Percentiles rank a stretch among this genome's conserved stretches.
Conservation (phyloP, 768 basidiomycete species). For the Amylocystis lapponica region DNA sequence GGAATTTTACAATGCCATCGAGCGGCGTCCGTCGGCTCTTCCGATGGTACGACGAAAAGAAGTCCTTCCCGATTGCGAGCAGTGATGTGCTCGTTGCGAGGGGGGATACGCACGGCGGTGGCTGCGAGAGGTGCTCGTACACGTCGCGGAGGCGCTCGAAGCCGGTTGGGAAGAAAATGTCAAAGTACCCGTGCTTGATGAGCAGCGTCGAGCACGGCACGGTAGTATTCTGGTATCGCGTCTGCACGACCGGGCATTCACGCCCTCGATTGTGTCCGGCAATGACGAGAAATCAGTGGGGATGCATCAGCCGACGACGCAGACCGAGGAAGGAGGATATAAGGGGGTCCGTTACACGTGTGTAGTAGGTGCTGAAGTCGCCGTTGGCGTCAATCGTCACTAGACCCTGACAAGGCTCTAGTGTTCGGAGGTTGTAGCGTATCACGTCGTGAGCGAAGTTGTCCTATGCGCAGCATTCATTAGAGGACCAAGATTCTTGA, state of each 20-base stretch:
- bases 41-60: conserved; percentile 65
- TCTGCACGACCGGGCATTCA: conserved; percentile 93
- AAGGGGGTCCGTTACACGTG: conserved; percentile 79
- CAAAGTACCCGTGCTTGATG: conserved; percentile 94
- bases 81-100: conserved; percentile 44
- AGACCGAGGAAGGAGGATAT: conserved; percentile 72
- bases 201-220: conserved; percentile 88
- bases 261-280: conserved; percentile 77
- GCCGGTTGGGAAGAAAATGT: conserved; percentile 97
- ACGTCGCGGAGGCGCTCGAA: conserved; percentile 82
- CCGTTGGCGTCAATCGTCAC: conserved; percentile 75
- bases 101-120: conserved; percentile 41
- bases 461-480: conserved; percentile 49
- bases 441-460: conserved; percentile 96
- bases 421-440: conserved; percentile 77
- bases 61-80: conserved; percentile 50
- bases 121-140: conserved; percentile 79
- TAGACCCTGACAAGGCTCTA: conserved; percentile 78
- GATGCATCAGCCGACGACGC: conserved; percentile 52
- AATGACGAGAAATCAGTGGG: conserved; percentile 85
- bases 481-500: not conserved
- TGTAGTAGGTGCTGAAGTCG: conserved; percentile 81
- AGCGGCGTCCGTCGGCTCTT: conserved; percentile 52
- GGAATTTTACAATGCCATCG: conserved; percentile 79
- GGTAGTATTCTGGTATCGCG: conserved; percentile 76